Evolutionary conservation across 2,329 filamentous ascomycete species (phyloP).

Genomic region (Clathrospora elynae): DNA sequence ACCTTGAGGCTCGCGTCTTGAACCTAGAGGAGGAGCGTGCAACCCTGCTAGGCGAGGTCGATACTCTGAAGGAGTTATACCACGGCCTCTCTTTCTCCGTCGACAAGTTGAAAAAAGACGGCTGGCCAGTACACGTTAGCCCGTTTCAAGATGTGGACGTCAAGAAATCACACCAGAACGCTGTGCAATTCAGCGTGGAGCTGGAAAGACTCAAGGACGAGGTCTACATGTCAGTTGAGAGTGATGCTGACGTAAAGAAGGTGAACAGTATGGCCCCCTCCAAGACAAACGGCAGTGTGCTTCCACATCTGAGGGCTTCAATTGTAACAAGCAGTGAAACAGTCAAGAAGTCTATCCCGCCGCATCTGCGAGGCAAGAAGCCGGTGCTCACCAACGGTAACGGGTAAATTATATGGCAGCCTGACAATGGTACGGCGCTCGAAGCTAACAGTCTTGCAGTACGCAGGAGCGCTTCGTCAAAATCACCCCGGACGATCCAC

Average conservation of each 20-base stretch:
- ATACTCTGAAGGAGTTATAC: slow-evolving; percentile 20
- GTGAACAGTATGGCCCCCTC: slow-evolving; percentile 7
- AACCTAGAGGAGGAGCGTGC: slow-evolving; percentile 24
- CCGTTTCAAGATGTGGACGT: slow-evolving; percentile 16
- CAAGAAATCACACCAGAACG: slow-evolving; percentile 17
- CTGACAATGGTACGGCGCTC: not conserved
- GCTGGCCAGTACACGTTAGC: slow-evolving; percentile 25
- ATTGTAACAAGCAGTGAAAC: slow-evolving; percentile 9
- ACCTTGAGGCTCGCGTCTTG: slow-evolving; percentile 25
- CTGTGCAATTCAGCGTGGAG: slow-evolving; percentile 19
- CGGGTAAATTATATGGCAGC: slow-evolving; percentile 5
- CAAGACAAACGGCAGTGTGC: slow-evolving; percentile 10
- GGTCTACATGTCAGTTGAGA: slow-evolving; percentile 10
- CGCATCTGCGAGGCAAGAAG: slow-evolving; percentile 22
- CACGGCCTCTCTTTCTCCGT: slow-evolving; percentile 27
- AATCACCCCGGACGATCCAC: slow-evolving; percentile 10
- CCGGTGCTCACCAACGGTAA: not conserved
- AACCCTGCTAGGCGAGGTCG: slow-evolving; percentile 21
- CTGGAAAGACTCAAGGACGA: slow-evolving; percentile 24
- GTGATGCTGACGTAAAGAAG: slow-evolving; percentile 17
- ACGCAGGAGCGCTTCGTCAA: slow-evolving; percentile 1
- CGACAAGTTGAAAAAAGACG: slow-evolving; percentile 26
- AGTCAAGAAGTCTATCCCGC: slow-evolving; percentile 22
- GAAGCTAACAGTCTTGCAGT: slow-evolving; percentile 10
- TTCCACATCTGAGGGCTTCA: slow-evolving; percentile 11